Base-by-base conservation (phyloP, 2,329 filamentous ascomycete species). In the Daldinia sp. region DNA sequence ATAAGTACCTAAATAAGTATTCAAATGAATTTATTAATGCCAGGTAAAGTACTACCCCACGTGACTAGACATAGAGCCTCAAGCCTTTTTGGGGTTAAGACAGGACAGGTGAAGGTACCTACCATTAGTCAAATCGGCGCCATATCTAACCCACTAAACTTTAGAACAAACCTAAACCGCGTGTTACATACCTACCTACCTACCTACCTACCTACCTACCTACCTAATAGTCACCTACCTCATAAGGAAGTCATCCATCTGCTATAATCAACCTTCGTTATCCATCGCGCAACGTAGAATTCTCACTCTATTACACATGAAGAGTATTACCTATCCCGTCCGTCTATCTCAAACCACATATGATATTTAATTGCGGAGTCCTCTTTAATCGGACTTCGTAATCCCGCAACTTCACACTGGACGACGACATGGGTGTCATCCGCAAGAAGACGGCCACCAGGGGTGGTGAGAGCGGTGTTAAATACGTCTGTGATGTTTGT, bases 401-500 rank as follows among this genome's bases (percentile, higher is more conserved):
- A 51, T 56, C 37, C 34, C 27, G 19, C 53, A 47, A 35, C 11
- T 53, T 59, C 65, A 68, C 65, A 47, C 65, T 68, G 65, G 65
- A 64, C 50, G 51, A 70, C 35, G 67, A 71, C 50, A 97, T 97
- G 94, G 94, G 93, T 71, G 91, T 97, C 74, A 97, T 97, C 77
- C 91, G 94, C 76, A 97, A 97, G 84, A 97, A 97, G 82, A 95
- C 92, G 63, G 91, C 91, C 69, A 89, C 90, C 57, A 85, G 92
- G 74, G 92, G 92, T 66, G 93, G 90, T 52, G 93, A 97, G 76
- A 93, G 91, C 48, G 92, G 92, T 67, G 91, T 93, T 29, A 97
- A 98, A 77, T 99, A 96, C 77, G 93, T 98, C 69, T 99, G 95
- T 82, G 96, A 99, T 78, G 90, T 96, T 61, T 99, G 95, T 78